Evolutionary conservation across 768 basidiomycete genomes (phyloP).

Genomic region (Tulasnella calospora): DNA sequence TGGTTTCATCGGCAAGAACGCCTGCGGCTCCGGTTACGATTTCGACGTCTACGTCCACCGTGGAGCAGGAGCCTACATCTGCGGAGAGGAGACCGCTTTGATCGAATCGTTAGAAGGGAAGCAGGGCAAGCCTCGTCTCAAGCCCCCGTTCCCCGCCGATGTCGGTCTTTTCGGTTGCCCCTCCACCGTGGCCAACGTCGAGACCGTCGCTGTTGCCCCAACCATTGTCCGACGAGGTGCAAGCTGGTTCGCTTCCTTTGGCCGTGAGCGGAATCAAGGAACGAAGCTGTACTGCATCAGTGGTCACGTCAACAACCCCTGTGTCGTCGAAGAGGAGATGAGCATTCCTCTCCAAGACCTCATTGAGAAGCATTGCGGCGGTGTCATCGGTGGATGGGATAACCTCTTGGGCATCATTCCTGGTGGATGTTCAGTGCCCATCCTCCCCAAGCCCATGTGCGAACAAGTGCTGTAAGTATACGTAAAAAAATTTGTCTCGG

Average conservation of each 20-base stretch:
- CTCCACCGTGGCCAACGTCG: constrained; percentile 95
- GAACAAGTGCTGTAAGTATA: constrained; percentile 77
- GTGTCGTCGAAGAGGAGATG: constrained; percentile 99
- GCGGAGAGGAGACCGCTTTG: constrained; percentile 95
- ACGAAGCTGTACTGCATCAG: constrained; percentile 97
- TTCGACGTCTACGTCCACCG: constrained; percentile 99
- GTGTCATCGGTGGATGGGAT: constrained; percentile 91
- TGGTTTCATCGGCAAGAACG: constrained; percentile 82
- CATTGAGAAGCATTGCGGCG: constrained; percentile 95
- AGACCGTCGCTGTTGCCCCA: constrained; percentile 96
- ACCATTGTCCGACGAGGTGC: constrained; percentile 89
- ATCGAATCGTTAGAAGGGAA: constrained; percentile 98
- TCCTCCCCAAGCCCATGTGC: constrained; percentile 77
- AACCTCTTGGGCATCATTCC: constrained; percentile 96
- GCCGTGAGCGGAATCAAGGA: constrained; percentile 85
- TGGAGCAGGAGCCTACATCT: constrained; percentile 97
- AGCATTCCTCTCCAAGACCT: constrained; percentile 91
- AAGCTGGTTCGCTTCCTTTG: constrained; percentile 89
- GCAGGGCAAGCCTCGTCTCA: constrained; percentile 94
- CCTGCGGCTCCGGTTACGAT: constrained; percentile 86
- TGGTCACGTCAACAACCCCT: constrained; percentile 97
- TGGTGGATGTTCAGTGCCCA: constrained; percentile 90
- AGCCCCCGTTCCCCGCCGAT: constrained; percentile 98
- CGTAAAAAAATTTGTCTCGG: background rate
- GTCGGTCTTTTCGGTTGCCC: constrained; percentile 97